Evolutionary conservation across 108 stramenopile species (phyloP).

Genomic region (Aureococcus anophagefferens): DNA sequence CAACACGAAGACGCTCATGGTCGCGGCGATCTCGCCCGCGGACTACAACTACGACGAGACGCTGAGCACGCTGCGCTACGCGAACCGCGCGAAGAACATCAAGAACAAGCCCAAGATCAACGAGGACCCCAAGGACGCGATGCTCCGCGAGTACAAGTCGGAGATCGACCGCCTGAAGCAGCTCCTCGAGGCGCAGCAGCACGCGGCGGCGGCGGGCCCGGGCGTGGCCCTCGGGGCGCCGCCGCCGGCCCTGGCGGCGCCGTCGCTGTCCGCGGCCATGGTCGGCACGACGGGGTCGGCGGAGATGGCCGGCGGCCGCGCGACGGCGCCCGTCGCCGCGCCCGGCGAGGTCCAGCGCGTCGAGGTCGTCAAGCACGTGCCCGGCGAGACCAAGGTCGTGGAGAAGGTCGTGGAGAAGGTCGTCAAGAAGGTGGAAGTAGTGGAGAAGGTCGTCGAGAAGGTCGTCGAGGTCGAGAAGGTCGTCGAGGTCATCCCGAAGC

Average conservation of each 20-base stretch:
- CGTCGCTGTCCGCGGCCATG: no score
- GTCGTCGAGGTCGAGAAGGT: not conserved
- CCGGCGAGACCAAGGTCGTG: no score
- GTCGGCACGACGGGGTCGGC: no score
- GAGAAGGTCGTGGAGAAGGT: not conserved
- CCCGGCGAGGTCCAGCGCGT: no score
- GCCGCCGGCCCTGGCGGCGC: no score
- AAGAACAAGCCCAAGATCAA: constrained; percentile 55
- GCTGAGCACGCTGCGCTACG: constrained; percentile 51
- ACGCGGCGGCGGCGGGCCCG: no score
- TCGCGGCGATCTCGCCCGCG: constrained; percentile 55
- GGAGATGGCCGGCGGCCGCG: no score
- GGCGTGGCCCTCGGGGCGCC: no score
- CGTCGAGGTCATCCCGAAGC: not conserved
- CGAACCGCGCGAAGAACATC: constrained; percentile 54
- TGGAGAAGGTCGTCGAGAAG: not conserved
- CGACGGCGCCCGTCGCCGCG: no score
- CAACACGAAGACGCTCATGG: constrained; percentile 61
- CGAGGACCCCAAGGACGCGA: constrained; percentile 51
- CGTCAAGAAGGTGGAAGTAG: not conserved
- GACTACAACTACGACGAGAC: constrained; percentile 64
- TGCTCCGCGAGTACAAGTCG: constrained; percentile 43
- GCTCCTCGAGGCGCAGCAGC: constrained; percentile 12
- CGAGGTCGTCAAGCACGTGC: no score
- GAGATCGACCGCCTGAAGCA: constrained; percentile 71